Evolutionary conservation across 1,139 yeast species (phyloP).

Genomic region (Ashbya aceris): DNA sequence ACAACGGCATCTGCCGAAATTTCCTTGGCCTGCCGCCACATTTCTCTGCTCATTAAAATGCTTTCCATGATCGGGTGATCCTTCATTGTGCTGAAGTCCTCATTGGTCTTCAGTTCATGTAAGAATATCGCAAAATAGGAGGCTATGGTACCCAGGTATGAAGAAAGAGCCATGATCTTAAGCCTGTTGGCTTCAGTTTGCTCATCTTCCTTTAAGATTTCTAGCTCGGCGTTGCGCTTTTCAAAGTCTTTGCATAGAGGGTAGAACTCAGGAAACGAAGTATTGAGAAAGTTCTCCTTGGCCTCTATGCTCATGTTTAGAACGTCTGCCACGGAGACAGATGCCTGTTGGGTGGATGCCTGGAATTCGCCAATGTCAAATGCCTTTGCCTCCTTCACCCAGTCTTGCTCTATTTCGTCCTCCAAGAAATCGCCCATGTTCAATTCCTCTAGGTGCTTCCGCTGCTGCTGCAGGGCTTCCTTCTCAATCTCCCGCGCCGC

Average conservation of each 20-base stretch:
- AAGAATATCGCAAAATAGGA: slow-evolving; percentile 68
- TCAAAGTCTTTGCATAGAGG: slow-evolving; percentile 65
- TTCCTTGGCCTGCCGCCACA: slow-evolving; percentile 76
- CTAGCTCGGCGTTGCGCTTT: slow-evolving; percentile 38
- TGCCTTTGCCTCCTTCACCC: slow-evolving; percentile 42
- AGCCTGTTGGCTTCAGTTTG: slow-evolving; percentile 35
- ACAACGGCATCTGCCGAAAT: slow-evolving; percentile 32
- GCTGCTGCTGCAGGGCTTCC: slow-evolving; percentile 84
- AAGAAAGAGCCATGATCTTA: slow-evolving; percentile 59
- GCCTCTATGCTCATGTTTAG: slow-evolving; percentile 34
- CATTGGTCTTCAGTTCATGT: slow-evolving; percentile 42
- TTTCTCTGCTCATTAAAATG: slow-evolving; percentile 66
- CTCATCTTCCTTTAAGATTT: slow-evolving; percentile 26
- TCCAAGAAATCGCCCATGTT: slow-evolving; percentile 77
- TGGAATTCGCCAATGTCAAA: slow-evolving; percentile 33
- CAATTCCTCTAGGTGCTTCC: slow-evolving; percentile 71
- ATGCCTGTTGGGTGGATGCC: slow-evolving; percentile 32
- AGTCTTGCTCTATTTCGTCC: slow-evolving; percentile 69
- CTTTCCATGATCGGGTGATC: slow-evolving; percentile 86
- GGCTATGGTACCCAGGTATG: slow-evolving; percentile 66
- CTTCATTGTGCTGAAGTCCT: slow-evolving; percentile 55
- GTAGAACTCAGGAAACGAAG: slow-evolving; percentile 74
- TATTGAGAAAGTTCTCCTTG: slow-evolving; percentile 40
- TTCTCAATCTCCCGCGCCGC: slow-evolving; percentile 72
- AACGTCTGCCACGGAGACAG: slow-evolving; percentile 25